Evolutionary conservation across 768 basidiomycete genomes (phyloP), one percentile per base, ranked within the genome.

Genomic region (Phanerodontia chrysosporium): DNA sequence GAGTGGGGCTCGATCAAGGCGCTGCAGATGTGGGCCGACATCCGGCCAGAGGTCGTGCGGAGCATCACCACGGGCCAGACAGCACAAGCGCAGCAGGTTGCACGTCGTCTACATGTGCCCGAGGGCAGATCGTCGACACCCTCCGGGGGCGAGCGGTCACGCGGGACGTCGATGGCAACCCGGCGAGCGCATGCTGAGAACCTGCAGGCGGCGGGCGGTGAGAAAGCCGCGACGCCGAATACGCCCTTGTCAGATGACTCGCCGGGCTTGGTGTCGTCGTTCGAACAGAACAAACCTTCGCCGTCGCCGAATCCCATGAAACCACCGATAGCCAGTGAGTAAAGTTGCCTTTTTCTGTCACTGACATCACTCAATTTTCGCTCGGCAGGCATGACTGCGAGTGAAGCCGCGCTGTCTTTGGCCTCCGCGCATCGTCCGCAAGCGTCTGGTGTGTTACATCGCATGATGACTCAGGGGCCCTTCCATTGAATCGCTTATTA

Each of bases 1-100:
- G 97, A 99, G 72, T 99, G 97, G 97, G 97, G 97, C 0, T 96
- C 93, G 2, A 98, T 99, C 75, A 94, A 94, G 70, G 91, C 90
- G 5, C 69, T 94, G 58, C 90, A 93, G 69, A 93, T 92, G 89
- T 94, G 90, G 87, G 92, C 91, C 12, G 91, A 92, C 68, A 75
- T 87, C 58, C 78, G 86, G 45, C 86, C 89, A 1, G 84, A 89
- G 54, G 76, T 73, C 25, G 80, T 76, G 24, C 78, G 74, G 64
- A 75, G 72, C n/a, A 73, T 81, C 30, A 74, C 77, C 18, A 68
- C 66, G 0, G 81, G 78, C 39, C 80, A 81, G 68, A 74, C 71
- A 1, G 77, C 68, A 1, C 81, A 82, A 60, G 80, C 80, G 7
- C 76, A 78, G 61, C 71, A 69, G 49, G 75, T 81, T 16, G 80